Conservation (phyloP, 169 alveolate species). For the Plasmodium ovale region DNA sequence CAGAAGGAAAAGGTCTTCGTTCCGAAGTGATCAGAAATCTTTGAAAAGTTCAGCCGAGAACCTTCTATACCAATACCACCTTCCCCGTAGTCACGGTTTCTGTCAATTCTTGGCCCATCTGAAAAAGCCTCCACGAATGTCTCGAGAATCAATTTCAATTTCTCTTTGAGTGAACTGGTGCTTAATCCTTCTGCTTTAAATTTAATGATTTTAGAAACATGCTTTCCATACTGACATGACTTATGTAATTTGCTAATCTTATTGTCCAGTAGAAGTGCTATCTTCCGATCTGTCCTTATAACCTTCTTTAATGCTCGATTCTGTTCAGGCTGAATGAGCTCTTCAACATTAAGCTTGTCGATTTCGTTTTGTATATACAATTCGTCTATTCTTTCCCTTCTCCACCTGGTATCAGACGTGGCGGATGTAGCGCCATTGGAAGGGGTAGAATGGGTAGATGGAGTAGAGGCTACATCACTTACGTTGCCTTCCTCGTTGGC, state of each 20-base stretch:
- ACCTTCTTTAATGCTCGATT: conserved; percentile 44
- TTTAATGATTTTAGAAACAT: conserved; percentile 39
- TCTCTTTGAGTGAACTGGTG: conserved; percentile 31
- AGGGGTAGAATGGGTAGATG: no score
- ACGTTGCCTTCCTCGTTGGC: no score
- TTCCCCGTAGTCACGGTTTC: background rate
- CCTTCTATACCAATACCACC: background rate
- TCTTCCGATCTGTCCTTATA: conserved; percentile 39
- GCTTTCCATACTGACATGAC: conserved; percentile 65
- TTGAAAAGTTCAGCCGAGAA: conserved; percentile 4
- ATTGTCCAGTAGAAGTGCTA: conserved; percentile 11
- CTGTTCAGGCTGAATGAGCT: conserved; percentile 49
- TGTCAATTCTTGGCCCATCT: background rate
- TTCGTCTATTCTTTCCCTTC: conserved; percentile 14
- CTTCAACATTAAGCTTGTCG: conserved; percentile 38
- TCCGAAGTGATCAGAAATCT: conserved; percentile 38
- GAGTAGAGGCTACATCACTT: no score
- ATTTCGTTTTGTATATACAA: conserved; percentile 53
- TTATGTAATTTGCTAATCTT: conserved; percentile 48
- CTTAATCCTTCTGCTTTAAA: conserved; percentile 71
- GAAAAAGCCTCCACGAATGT: conserved; percentile 16
- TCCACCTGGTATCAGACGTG: background rate
- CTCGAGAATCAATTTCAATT: conserved; percentile 20
- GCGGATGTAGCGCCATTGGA: no score
- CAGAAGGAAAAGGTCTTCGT: conserved; percentile 26